Base-by-base conservation (phyloP, 1,284 basidiomycete species). In the Pseudozyma flocculosa region DNA sequence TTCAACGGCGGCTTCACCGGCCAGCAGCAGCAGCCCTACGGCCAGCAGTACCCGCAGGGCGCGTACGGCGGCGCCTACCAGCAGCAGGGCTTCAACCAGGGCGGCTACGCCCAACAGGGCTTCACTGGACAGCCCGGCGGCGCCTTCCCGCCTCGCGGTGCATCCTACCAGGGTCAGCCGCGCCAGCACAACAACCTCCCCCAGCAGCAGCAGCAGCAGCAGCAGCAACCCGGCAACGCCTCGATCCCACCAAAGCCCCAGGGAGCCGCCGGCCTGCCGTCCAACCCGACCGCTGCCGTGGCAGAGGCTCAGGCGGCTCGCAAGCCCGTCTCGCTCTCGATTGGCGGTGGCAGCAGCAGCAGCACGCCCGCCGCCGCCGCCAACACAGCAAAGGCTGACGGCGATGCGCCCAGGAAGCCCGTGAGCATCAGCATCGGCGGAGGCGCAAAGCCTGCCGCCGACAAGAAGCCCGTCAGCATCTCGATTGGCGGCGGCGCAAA, bases 391-490 rank as follows among this genome's bases (percentile, higher is more conserved):
- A 40, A 42, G n/a, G 43, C 50, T n/a, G 50, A 61, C 30, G 26
- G 40, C n/a, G 55, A 53, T 22, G 56, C 61, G 32, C 50, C 66
- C 13, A 55, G 68, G 36, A 73, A 75, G 50, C 70, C 74, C 19
- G 73, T 75, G 48, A 74, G 68, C 53, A 72, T 75, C 43, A 74
- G 72, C n/a, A 62, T 75, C 22, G 73, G 73, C 23, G 72, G 68
- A n/a, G 68, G 56, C n/a, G 65, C 67, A 43, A 54, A 54, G 43
- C 45, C 50, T 17, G 29, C 50, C 11, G 48, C 52, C 29, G 40
- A 46, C 29, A 44, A 44, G 43, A 63, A 63, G 61, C 61, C 61
- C 15, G 61, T 63, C 26, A 74, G 68, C 57, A 68, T 76, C 39
- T 76, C 73, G 19, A 62, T 76, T 23, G 72, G 72, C 29, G 72